A percentile compares a stretch with the other conserved stretches of the same genome.
phyloP scores from a whole-genome alignment of 2,329 filamentous ascomycete species.

The Sarocladium kiliense region DNA sequence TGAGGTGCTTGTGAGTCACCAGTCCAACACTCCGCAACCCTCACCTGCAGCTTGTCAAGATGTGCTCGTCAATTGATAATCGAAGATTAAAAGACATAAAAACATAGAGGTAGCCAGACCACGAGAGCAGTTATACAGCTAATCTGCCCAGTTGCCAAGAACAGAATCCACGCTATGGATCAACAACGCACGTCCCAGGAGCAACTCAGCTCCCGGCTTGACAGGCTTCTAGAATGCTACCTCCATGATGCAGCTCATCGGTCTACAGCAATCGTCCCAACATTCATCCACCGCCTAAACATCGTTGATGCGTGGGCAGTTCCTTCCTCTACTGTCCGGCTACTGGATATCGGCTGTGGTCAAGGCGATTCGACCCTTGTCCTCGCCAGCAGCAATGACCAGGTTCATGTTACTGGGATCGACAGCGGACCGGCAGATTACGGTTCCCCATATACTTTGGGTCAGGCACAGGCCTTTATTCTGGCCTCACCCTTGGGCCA shows the following conservation, averaged over 20 bases:
- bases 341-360: background rate
- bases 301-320: background rate
- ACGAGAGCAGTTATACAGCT: no score
- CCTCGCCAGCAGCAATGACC: background rate
- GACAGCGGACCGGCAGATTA: background rate
- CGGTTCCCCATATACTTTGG: background rate
- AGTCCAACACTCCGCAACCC: no score
- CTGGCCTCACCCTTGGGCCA: background rate
- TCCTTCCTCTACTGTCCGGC: background rate
- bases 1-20: no score
- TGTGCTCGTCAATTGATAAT: no score
- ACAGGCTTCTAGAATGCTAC: background rate
- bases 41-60: no score
- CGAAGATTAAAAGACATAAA: no score
- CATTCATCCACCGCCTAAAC: background rate
- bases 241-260: background rate
- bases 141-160: no score
- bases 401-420: background rate
- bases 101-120: no score
- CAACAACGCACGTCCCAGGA: background rate
- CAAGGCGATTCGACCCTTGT: background rate
- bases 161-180: background rate
- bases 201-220: background rate
- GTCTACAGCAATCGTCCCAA: background rate
- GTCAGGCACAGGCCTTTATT: background rate